Conservation (phyloP, 495 filamentous ascomycete genomes). For the Neurospora hispaniola region DNA sequence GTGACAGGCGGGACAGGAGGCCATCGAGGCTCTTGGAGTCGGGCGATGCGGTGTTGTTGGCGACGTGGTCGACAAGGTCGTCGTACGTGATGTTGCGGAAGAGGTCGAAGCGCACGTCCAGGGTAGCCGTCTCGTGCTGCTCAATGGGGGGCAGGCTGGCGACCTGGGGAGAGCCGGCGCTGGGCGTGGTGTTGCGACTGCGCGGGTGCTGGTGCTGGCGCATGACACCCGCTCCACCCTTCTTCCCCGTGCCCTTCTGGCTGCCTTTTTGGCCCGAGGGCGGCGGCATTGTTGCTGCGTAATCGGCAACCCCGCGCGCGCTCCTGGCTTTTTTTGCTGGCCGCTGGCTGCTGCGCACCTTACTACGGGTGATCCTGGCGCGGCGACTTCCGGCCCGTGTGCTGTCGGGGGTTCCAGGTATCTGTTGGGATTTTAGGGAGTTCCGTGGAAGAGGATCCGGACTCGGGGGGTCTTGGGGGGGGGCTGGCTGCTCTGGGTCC, state of each 20-base stretch:
- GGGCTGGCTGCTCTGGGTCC: neutral
- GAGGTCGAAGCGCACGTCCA: conserved; percentile 44
- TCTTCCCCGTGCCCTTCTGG: conserved; percentile 71
- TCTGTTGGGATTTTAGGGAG: neutral
- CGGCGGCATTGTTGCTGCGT: conserved; percentile 34
- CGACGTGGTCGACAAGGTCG: conserved; percentile 56
- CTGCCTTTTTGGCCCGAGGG: conserved; percentile 53
- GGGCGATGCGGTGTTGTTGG: conserved; percentile 55
- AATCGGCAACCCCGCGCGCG: neutral
- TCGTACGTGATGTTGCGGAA: conserved; percentile 54
- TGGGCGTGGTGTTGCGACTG: conserved; percentile 80
- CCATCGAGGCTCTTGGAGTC: conserved; percentile 63
- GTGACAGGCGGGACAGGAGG: conserved; percentile 55
- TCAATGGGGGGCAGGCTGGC: conserved; percentile 42
- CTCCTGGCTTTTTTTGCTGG: neutral
- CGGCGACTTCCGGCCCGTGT: neutral
- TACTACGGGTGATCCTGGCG: neutral
- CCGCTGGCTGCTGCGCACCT: neutral
- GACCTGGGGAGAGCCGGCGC: conserved; percentile 37
- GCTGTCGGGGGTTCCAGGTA: neutral
- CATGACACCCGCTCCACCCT: conserved; percentile 50
- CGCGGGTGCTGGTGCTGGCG: conserved; percentile 45
- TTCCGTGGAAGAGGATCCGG: neutral
- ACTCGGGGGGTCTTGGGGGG: neutral
- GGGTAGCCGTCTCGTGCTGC: conserved; percentile 51